Evolutionary conservation across 192 early-diverging fungal species (phyloP).

Genomic region (Coemansia sp.): DNA sequence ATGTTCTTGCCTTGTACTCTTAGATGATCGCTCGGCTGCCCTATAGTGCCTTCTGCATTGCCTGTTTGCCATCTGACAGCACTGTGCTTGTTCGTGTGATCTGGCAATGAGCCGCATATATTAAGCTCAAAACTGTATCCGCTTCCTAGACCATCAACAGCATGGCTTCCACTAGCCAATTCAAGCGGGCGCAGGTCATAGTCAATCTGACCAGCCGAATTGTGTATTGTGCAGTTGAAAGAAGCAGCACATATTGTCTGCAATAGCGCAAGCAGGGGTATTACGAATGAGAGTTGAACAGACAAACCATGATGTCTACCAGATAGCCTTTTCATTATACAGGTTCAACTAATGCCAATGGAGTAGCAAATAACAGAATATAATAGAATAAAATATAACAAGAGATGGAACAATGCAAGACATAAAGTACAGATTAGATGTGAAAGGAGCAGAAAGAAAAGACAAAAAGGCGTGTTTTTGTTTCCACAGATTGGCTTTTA

Average conservation of each 20-base stretch:
- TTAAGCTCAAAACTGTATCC: constrained; percentile 45
- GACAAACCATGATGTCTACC: neutral
- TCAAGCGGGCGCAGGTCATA: constrained; percentile 50
- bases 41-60: constrained; percentile 24
- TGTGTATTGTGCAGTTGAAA: constrained; percentile 10
- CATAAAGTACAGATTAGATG: neutral
- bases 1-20: constrained; percentile 40
- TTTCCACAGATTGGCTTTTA: too few relatives aligned
- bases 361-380: constrained; percentile 4
- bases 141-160: constrained; percentile 26
- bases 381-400: neutral
- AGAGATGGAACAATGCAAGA: constrained; percentile 1
- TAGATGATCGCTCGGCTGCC: constrained; percentile 20
- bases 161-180: constrained; percentile 13
- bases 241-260: neutral
- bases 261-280: neutral
- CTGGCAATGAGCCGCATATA: constrained; percentile 32
- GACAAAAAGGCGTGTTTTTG: too few relatives aligned
- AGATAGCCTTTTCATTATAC: neutral
- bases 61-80: constrained; percentile 26
- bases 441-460: constrained; percentile 7
- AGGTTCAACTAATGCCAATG: neutral
- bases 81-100: neutral
- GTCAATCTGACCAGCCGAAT: neutral
- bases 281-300: neutral